Percentiles rank a stretch among this genome's conserved stretches.
These are phyloP conservation scores for Macrolepiota albuminosa DNA, from an alignment of 768 basidiomycete genomes.

Conservation along the genomic window DNA sequence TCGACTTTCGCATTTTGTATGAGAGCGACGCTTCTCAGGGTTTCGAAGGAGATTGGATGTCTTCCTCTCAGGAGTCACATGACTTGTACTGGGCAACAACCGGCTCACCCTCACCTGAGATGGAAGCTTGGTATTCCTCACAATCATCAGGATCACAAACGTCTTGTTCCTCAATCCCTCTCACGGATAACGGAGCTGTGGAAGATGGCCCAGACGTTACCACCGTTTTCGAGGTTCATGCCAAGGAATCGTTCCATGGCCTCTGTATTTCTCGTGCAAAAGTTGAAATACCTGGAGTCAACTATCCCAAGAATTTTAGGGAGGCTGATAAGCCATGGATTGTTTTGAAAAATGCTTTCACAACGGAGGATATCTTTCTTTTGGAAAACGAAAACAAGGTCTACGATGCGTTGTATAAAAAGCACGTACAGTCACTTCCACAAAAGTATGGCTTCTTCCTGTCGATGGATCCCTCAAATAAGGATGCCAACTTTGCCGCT, in stretches of 20 bases:
- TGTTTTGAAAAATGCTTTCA: not conserved
- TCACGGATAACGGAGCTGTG: not conserved
- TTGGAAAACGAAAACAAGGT: not conserved
- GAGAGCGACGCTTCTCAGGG: not conserved
- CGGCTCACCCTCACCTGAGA: not conserved
- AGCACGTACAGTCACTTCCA: not conserved
- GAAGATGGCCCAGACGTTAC: not conserved
- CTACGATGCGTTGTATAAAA: not conserved
- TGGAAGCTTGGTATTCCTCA: not conserved
- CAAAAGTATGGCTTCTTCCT: not conserved
- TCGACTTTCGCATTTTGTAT: not conserved
- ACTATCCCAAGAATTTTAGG: not conserved
- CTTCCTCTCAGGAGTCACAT: not conserved
- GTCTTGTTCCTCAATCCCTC: not conserved
- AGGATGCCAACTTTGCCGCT: not conserved
- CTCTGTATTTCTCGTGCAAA: not conserved
- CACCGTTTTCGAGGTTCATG: not conserved
- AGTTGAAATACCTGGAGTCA: not conserved
- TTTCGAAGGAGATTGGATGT: too few relatives aligned
- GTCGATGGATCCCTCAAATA: not conserved
- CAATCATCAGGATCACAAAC: not conserved
- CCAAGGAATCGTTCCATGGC: not conserved
- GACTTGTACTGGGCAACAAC: not conserved
- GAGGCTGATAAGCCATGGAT: not conserved
- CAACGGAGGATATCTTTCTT: not conserved